These are phyloP conservation scores for Salix koriyanagi DNA, from an alignment of 345 rosid genomes.

Conservation along the genomic window DNA sequence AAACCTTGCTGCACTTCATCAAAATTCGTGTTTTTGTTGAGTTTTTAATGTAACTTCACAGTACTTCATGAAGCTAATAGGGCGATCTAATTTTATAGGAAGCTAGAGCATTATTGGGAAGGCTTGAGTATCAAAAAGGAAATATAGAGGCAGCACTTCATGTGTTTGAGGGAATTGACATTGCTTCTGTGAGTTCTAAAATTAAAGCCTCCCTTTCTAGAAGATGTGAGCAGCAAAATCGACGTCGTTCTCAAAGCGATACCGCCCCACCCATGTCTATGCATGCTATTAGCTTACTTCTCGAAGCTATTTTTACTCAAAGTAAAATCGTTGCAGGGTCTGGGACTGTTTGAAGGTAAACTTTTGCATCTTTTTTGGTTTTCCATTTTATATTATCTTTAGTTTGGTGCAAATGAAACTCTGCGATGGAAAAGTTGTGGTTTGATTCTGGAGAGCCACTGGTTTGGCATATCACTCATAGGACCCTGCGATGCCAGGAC, in stretches of 20 bases:
- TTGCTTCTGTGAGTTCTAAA: conserved; percentile 57
- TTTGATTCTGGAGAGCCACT: background rate
- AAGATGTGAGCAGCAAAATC: conserved; percentile 43
- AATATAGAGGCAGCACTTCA: conserved; percentile 72
- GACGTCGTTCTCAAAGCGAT: conserved; percentile 42
- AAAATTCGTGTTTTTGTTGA: conserved; percentile 2
- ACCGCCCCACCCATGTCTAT: conserved; percentile 57
- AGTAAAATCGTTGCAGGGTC: conserved; percentile 72
- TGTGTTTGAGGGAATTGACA: conserved; percentile 87
- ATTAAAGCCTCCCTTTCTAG: conserved; percentile 49
- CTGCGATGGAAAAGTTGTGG: background rate
- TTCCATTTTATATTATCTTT: background rate
- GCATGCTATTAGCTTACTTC: conserved; percentile 63
- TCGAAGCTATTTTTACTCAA: conserved; percentile 78
- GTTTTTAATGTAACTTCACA: background rate
- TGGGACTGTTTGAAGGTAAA: conserved; percentile 64
- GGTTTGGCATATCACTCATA: background rate
- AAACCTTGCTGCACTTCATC: background rate
- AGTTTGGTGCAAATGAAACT: background rate
- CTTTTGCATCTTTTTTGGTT: conserved; percentile 1
- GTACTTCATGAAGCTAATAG: conserved; percentile 2
- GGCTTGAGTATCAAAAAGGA: conserved; percentile 82
- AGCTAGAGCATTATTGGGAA: conserved; percentile 82
- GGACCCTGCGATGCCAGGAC: background rate
- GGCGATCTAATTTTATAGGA: conserved; percentile 36